Evolutionary conservation across 306 rosid species (phyloP), one percentile per base, ranked within the genome.

Genomic region (Sicyos baderoa): DNA sequence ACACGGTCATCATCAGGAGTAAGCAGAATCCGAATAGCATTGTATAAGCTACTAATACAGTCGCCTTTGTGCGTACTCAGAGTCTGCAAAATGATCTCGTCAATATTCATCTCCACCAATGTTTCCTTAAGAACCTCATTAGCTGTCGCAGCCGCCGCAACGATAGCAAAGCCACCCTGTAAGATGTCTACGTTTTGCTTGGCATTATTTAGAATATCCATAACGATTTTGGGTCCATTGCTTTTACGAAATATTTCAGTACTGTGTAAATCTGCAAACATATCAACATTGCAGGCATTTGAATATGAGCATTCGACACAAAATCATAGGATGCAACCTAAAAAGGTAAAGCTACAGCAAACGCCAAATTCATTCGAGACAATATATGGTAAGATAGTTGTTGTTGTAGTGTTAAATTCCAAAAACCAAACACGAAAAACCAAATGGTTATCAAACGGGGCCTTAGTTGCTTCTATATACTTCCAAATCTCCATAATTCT

Each of bases 1-100:
- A 93, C 97, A 29, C 98, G 91, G 74, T 81, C 75, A 71, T 93
- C 98, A 70, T 93, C 98, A 10, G 97, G 87, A 1, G 95, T 86
- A 53, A 93, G 79, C 76, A 93, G 86, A 68, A 81, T 78, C 60
- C 90, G 79, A 70, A 89, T 84, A 29, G 95, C 84, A 48, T 89
- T 96, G 73, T 88, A 93, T 72, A 93, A 68, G 57, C 84, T 82
- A 51, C 68, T 85, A 62, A 88, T 62, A 59, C 81, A 75, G 54
- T 72, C 70, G 13, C 79, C 76, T 76, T 72, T 81, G 71, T 76
- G 79, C 25, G 67, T 55, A 23, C 77, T 70, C 72, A 93, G 72
- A 54, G 83, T 78, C 79, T 82, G 87, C 79, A 88, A 49, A 76
- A 86, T 86, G 68, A 88, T 82, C 84, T 89, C 89, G 58, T 81